A percentile compares a stretch with the other conserved stretches of the same genome.
Conservation (phyloP, 169 alveolate species). For the Cryptosporidium felis region DNA sequence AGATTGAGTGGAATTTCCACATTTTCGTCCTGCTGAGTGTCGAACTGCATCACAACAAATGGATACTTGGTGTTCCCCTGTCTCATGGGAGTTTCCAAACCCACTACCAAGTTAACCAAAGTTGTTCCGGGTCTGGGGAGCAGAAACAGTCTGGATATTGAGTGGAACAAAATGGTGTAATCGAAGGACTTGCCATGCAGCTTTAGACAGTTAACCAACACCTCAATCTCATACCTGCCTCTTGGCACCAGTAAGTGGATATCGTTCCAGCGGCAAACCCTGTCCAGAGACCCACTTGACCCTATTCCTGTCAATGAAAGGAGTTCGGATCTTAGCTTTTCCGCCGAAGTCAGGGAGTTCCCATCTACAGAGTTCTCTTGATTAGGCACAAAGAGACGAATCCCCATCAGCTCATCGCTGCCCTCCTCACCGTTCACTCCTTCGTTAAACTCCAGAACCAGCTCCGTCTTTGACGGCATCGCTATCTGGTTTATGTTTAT, state of each 20-base stretch:
- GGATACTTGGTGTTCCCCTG: slow-evolving; percentile 97
- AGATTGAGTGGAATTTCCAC: slow-evolving; percentile 86
- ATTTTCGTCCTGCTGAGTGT: slow-evolving; percentile 88
- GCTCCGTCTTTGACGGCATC: slow-evolving; percentile 66
- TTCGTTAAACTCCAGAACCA: slow-evolving; percentile 54
- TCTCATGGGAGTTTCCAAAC: slow-evolving; percentile 91
- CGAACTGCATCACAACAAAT: slow-evolving; percentile 92
- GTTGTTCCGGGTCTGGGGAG: slow-evolving; percentile 94
- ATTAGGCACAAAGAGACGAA: slow-evolving; percentile 61
- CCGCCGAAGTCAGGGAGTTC: slow-evolving; percentile 10
- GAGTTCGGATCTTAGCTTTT: slow-evolving; percentile 24
- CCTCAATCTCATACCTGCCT: slow-evolving; percentile 93
- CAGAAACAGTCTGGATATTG: slow-evolving; percentile 89
- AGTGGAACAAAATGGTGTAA: slow-evolving; percentile 90
- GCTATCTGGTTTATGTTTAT: slow-evolving; percentile 49
- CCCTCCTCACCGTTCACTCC: slow-evolving; percentile 40
- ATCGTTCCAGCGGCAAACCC: slow-evolving; percentile 90
- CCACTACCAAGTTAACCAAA: slow-evolving; percentile 89
- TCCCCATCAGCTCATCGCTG: slow-evolving; percentile 51
- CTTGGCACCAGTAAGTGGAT: slow-evolving; percentile 94
- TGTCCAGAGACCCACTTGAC: slow-evolving; percentile 77
- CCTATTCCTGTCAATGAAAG: slow-evolving; percentile 49
- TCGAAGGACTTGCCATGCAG: slow-evolving; percentile 96
- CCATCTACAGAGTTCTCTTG: slow-evolving; percentile 25
- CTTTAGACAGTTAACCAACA: slow-evolving; percentile 88